A percentile compares a stretch with the other conserved stretches of the same genome.
phyloP scores from a whole-genome alignment of 805 yeast genomes.

The Wickerhamomyces chaumierensis region DNA sequence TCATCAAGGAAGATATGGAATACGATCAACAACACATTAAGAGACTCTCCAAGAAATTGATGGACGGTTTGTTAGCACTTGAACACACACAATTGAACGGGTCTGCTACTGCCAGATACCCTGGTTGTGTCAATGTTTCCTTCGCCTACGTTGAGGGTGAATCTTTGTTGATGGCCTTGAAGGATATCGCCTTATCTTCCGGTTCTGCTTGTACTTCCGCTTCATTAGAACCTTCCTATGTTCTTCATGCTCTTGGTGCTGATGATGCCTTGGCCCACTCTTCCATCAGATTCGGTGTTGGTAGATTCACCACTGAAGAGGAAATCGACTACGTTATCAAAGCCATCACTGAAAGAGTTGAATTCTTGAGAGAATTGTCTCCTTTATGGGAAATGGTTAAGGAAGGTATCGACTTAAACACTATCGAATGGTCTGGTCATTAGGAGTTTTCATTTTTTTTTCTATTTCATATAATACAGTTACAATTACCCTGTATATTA shows the following conservation, averaged over 20 bases:
- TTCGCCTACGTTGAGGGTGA: conserved; percentile 98
- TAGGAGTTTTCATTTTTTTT: no score
- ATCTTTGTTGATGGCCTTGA: conserved; percentile 91
- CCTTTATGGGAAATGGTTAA: conserved; percentile 99
- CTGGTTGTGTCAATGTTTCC: conserved; percentile 94
- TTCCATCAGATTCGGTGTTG: conserved; percentile 94
- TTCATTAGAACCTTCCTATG: conserved; percentile 94
- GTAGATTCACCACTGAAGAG: conserved; percentile 92
- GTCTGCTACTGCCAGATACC: conserved; percentile 57
- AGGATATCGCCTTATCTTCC: conserved; percentile 90
- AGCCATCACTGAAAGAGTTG: conserved; percentile 83
- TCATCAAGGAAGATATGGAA: conserved; percentile 62
- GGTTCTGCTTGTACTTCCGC: conserved; percentile 99
- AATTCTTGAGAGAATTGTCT: conserved; percentile 80
- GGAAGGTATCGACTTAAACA: conserved; percentile 89
- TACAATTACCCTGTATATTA: no score
- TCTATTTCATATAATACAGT: no score
- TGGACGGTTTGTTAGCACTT: conserved; percentile 60
- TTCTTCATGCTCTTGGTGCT: conserved; percentile 91
- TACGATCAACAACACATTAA: conserved; percentile 65
- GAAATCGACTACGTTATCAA: conserved; percentile 90
- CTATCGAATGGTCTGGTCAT: conserved; percentile 98
- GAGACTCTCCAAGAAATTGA: conserved; percentile 61
- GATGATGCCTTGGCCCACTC: conserved; percentile 98
- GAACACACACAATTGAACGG: conserved; percentile 91